phyloP scores from a whole-genome alignment of 176 grass and related monocot species.

The Chloris gayana region DNA sequence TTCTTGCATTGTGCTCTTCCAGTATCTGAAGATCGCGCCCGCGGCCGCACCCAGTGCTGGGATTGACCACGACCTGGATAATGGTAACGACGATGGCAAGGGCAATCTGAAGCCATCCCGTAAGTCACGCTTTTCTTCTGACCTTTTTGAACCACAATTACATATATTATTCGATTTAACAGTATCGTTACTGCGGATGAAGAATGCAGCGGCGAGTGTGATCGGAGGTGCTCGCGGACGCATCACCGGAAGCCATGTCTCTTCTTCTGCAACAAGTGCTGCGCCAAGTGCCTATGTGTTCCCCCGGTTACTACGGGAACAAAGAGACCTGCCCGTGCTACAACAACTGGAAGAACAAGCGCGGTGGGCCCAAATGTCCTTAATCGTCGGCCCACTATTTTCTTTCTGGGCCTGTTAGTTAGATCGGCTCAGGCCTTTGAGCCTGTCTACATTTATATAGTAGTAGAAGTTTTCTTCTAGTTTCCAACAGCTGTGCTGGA shows the following conservation, averaged over 20 bases:
- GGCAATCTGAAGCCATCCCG: slow-evolving; percentile 12
- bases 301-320: slow-evolving; percentile 36
- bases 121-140: background rate
- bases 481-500: too few species aligned
- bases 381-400: background rate
- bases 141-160: too few species aligned
- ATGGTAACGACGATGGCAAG: slow-evolving; percentile 8
- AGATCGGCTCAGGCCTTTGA: background rate
- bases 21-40: background rate
- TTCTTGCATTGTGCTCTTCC: background rate
- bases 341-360: slow-evolving; percentile 59
- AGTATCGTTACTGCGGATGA: background rate
- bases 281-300: slow-evolving; percentile 48
- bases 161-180: too few species aligned
- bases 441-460: too few species aligned
- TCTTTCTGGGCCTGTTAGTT: background rate
- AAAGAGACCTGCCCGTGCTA: slow-evolving; percentile 48
- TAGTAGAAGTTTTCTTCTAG: too few species aligned
- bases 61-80: too few species aligned
- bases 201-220: slow-evolving; percentile 35
- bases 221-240: slow-evolving; percentile 42
- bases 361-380: slow-evolving; percentile 33
- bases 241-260: slow-evolving; percentile 47
- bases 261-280: slow-evolving; percentile 57
- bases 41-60: background rate